Base-by-base conservation (phyloP, 1,284 basidiomycete species). In the Agaricales sp. region DNA sequence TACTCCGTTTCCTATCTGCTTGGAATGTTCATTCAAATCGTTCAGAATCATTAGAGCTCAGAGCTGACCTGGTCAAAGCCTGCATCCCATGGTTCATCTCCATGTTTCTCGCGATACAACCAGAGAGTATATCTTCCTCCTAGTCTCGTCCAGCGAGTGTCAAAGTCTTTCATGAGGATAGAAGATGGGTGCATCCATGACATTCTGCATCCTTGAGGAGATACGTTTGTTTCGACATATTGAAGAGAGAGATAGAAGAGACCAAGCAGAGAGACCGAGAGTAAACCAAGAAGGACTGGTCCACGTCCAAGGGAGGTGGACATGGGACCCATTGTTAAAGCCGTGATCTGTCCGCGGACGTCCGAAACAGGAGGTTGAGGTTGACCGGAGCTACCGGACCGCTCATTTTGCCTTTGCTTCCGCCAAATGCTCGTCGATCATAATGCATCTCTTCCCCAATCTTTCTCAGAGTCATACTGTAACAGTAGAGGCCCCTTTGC, bases 161-260 rank as follows among this genome's bases (percentile, higher is more conserved):
- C 69, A 60, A 87, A 82, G 24, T 65, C 69, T 38, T 67, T 60
- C 58, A 85, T 83, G 26, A 84, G 73, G 37, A 89, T 67, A 64
- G 98, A 99, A 3, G 86, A 86, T 1, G 94, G 95, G 3, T 79
- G 88, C 96, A 99, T 99, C 74, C 83, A 93, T 52, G 92, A 92
- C 95, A 99, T 99, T 49, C 90, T 82, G 67, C 95, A 99, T 75
- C 87, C 87, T 72, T 90, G 86, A 2, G 86, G 85, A 2, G 84
- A 87, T 45, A 85, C 4, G 51, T 52, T 8, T 53, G 45, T 16
- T 18, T 3, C 3, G 21, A 25, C 16, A 26, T 24, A 35, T 47
- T n/a, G 3, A 3, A 25, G 23, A 14, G 23, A 24, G 16, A 26
- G 24, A n/a, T 35, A 26, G 45, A 24, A 16, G 30, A 26, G 21